Evolutionary conservation across 2,329 filamentous ascomycete species (phyloP).

Genomic region (Penicillium sp.): DNA sequence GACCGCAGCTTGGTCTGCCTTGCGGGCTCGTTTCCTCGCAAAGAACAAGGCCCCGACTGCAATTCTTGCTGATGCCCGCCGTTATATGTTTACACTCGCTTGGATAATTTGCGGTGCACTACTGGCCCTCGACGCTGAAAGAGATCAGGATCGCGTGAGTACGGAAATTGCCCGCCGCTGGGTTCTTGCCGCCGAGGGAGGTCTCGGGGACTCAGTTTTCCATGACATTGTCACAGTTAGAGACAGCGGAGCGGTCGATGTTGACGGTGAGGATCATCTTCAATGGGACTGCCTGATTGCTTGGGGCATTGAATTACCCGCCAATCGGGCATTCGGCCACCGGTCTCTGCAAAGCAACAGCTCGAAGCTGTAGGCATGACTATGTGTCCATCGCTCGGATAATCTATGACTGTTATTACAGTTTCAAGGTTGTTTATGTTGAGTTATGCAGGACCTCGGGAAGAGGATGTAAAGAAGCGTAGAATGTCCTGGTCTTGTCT

Average conservation of each 20-base stretch:
- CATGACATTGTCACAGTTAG: slow-evolving; percentile 18
- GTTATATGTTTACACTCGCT: slow-evolving; percentile 34
- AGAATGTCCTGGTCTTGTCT: too few relatives aligned
- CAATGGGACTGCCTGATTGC: slow-evolving; percentile 23
- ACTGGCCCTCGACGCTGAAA: slow-evolving; percentile 37
- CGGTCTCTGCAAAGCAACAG: slow-evolving; percentile 17
- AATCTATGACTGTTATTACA: too few relatives aligned
- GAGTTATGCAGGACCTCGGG: too few relatives aligned
- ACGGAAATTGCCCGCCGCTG: slow-evolving; percentile 38
- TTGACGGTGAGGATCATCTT: slow-evolving; percentile 12
- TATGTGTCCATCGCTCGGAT: too few relatives aligned
- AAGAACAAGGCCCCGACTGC: slow-evolving; percentile 13
- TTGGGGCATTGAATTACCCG: slow-evolving; percentile 20
- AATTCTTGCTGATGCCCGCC: slow-evolving; percentile 29
- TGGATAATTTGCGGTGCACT: slow-evolving; percentile 34
- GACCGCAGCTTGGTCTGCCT: slow-evolving; percentile 14
- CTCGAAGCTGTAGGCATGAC: slow-evolving; percentile 12
- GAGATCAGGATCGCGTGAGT: slow-evolving; percentile 30
- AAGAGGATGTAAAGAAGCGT: too few relatives aligned
- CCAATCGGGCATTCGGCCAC: slow-evolving; percentile 18
- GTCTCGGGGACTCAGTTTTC: slow-evolving; percentile 28
- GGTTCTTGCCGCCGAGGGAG: slow-evolving; percentile 29
- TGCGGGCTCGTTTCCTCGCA: slow-evolving; percentile 12
- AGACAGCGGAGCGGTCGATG: neutral
- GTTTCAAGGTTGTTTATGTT: too few relatives aligned